Evolutionary conservation across 768 basidiomycete species (phyloP).

Genomic region (Hysterangium stoloniferum): DNA sequence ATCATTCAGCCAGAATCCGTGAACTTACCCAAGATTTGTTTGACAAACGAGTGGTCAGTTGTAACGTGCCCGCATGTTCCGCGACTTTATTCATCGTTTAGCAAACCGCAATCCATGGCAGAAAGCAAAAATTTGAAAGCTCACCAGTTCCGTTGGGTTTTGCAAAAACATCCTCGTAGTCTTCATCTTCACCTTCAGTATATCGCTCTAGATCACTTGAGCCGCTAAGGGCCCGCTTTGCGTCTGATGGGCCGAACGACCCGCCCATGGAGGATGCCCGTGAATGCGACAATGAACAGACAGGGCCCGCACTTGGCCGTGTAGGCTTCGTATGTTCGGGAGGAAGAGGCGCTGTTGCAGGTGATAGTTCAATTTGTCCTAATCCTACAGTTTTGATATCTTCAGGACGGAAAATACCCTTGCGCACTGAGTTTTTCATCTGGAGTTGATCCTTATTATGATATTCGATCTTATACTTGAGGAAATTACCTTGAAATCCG

Average conservation of each 20-base stretch:
- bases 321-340: slow-evolving; percentile 44
- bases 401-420: slow-evolving; percentile 80
- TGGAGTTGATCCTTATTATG: slow-evolving; percentile 16
- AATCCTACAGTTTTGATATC: slow-evolving; percentile 77
- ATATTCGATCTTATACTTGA: neutral
- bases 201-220: slow-evolving; percentile 76
- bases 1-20: neutral
- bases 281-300: slow-evolving; percentile 36
- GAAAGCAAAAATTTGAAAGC: slow-evolving; percentile 21
- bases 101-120: slow-evolving; percentile 5
- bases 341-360: slow-evolving; percentile 65
- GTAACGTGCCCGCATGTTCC: slow-evolving; percentile 65
- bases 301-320: slow-evolving; percentile 45
- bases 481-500: slow-evolving; percentile 64
- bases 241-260: slow-evolving; percentile 64
- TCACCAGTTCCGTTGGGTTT: slow-evolving; percentile 60
- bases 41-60: slow-evolving; percentile 79
- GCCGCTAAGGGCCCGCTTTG: slow-evolving; percentile 38
- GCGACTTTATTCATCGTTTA: slow-evolving; percentile 27
- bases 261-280: slow-evolving; percentile 54
- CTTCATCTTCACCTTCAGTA: slow-evolving; percentile 80
- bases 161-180: slow-evolving; percentile 93
- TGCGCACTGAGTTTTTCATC: slow-evolving; percentile 67
- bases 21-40: slow-evolving; percentile 79
- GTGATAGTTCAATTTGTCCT: slow-evolving; percentile 22